These are phyloP conservation scores for Bacidia rubella DNA, from an alignment of 495 filamentous ascomycete species.

Conservation along the genomic window DNA sequence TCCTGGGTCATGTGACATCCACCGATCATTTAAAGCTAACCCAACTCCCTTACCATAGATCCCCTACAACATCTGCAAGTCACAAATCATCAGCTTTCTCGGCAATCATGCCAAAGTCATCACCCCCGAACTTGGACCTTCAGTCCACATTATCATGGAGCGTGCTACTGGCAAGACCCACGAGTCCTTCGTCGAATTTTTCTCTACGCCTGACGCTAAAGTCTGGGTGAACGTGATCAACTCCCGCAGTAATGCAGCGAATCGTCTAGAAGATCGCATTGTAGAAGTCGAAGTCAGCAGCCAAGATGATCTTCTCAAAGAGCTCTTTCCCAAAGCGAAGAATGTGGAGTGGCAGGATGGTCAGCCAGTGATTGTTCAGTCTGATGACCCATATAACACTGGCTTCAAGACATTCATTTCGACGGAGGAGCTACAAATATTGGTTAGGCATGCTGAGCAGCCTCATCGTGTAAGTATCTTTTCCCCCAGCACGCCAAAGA, in stretches of 20 bases:
- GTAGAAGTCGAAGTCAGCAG: constrained; percentile 48
- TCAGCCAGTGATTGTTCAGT: constrained; percentile 30
- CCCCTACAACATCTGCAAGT: constrained; percentile 51
- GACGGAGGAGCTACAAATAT: constrained; percentile 54
- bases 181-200: constrained; percentile 61
- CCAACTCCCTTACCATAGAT: constrained; percentile 34
- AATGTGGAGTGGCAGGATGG: constrained; percentile 46
- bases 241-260: constrained; percentile 25
- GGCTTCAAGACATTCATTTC: constrained; percentile 60
- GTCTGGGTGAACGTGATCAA: constrained; percentile 36
- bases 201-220: constrained; percentile 38
- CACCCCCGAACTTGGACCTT: constrained; percentile 37
- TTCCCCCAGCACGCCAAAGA: not conserved
- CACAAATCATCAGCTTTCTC: constrained; percentile 54
- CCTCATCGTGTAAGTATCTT: constrained; percentile 47
- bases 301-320: constrained; percentile 48
- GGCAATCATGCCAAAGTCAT: constrained; percentile 52
- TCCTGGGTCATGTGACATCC: no score
- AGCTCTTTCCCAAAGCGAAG: constrained; percentile 54
- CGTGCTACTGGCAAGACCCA: constrained; percentile 63
- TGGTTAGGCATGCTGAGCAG: constrained; percentile 52
- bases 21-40: not conserved
- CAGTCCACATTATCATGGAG: constrained; percentile 77
- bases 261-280: constrained; percentile 49
- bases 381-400: constrained; percentile 40